These are phyloP conservation scores for Barnettozyma salicaria DNA, from an alignment of 805 yeast species.

Conservation along the genomic window DNA sequence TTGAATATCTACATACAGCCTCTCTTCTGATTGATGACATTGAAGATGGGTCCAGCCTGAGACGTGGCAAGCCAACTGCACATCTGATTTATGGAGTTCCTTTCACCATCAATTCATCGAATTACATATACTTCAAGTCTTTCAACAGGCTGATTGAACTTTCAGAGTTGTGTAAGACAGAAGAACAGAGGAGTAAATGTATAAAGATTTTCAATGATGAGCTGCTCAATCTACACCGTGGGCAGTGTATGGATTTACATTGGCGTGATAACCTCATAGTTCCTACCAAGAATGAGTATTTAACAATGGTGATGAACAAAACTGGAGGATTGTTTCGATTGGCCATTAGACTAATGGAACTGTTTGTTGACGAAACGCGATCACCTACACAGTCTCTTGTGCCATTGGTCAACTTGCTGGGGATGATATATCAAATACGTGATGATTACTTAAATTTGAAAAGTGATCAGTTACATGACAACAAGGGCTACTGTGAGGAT, in stretches of 20 bases:
- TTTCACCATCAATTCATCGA: slow-evolving; percentile 75
- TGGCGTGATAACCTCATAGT: slow-evolving; percentile 69
- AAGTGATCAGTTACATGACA: slow-evolving; percentile 42
- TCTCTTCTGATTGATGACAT: slow-evolving; percentile 79
- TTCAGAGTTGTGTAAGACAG: slow-evolving; percentile 16
- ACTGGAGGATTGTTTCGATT: slow-evolving; percentile 87
- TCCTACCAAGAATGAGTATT: slow-evolving; percentile 60
- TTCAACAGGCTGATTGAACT: slow-evolving; percentile 42
- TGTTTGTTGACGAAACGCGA: slow-evolving; percentile 14
- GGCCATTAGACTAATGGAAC: slow-evolving; percentile 58
- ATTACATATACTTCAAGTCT: slow-evolving; percentile 74
- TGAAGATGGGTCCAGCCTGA: slow-evolving; percentile 65
- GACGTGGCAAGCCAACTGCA: slow-evolving; percentile 78
- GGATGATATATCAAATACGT: slow-evolving; percentile 76
- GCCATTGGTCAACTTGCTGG: slow-evolving; percentile 68
- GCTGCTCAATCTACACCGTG: slow-evolving; percentile 74
- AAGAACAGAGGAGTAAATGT: slow-evolving; percentile 21
- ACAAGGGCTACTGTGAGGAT: slow-evolving; percentile 82
- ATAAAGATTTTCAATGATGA: slow-evolving; percentile 56
- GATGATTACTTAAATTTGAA: slow-evolving; percentile 78
- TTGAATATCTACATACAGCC: slow-evolving; percentile 60
- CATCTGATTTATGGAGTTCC: slow-evolving; percentile 75
- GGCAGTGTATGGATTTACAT: slow-evolving; percentile 84
- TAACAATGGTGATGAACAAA: slow-evolving; percentile 77
- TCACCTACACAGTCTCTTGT: slow-evolving; percentile 31